Base-by-base conservation (phyloP, 805 yeast species). In the Cyberlindnera subsufficiens region DNA sequence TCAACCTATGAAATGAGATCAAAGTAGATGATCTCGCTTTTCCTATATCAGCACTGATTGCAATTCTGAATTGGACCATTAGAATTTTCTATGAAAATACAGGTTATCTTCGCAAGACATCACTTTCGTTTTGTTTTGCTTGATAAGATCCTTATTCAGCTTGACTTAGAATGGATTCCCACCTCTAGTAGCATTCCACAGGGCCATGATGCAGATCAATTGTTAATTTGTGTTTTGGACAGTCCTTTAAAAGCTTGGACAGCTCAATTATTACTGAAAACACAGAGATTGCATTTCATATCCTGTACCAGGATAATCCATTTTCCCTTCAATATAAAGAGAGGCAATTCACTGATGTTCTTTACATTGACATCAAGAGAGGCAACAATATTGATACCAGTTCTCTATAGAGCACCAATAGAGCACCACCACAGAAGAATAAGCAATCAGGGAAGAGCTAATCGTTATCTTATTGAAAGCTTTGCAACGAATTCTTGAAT, bases 191-290 rank as follows among this genome's bases (percentile, higher is more conserved):
- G 67, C 5, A 64, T 80, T 47, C 80, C 81, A 7, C 80, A 82
- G 82, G 85, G 78, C 56, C 64, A 67, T 36, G 84, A 78, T 52
- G 60, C 76, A 30, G 85, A 80, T 61, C 82, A 78, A 53, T 63
- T 79, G 54, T 72, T 82, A 1, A 70, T 73, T 44, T 52, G 49
- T 3, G 72, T 73, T 32, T 54, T 77, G 39, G 60, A 63, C 39
- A 49, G 32, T 53, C 80, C 31, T 78, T 78, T 4, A 56, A 68
- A 32, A 45, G 58, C 13, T 77, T 59, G 55, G 78, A 79, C 54
- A 77, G 75, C 48, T 61, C 77, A 0, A 50, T 78, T 16, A 64
- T 78, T 22, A 56, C 75, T 6, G 82, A 78, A 42, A 46, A 52
- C 38, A 59, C 61, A 15, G 47, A 55, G 11, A 37, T 45, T 17